phyloP scores from a whole-genome alignment of 495 filamentous ascomycete genomes.

The Xylaria flabelliformis region DNA sequence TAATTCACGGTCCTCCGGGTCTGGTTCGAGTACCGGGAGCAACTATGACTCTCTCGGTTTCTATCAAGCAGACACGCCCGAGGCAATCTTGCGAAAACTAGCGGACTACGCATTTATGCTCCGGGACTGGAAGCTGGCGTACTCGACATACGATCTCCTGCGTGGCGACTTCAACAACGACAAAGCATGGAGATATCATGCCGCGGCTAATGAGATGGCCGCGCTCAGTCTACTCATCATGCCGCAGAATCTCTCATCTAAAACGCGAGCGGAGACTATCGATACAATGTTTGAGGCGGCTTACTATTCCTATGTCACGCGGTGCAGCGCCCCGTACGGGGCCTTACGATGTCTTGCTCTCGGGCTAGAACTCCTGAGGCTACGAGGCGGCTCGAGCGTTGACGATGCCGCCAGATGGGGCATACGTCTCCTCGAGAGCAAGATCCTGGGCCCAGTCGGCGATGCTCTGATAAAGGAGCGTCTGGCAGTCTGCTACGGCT shows the following conservation, averaged over 20 bases:
- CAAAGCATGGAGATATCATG: conserved; percentile 96
- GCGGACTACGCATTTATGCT: conserved; percentile 97
- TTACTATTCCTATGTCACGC: conserved; percentile 87
- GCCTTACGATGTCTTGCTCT: conserved; percentile 78
- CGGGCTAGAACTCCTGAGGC: conserved; percentile 78
- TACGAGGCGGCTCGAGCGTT: conserved; percentile 76
- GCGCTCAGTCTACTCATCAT: conserved; percentile 81
- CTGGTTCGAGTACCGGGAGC: conserved; percentile 47
- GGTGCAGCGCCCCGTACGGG: conserved; percentile 75
- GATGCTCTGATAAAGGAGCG: conserved; percentile 84
- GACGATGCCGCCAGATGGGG: conserved; percentile 91
- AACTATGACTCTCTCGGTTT: conserved; percentile 87
- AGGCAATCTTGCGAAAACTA: conserved; percentile 90
- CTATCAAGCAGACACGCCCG: conserved; percentile 81
- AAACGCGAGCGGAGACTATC: conserved; percentile 75
- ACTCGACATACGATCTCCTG: conserved; percentile 88
- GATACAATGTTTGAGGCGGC: conserved; percentile 87
- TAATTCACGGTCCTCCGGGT: conserved; percentile 53
- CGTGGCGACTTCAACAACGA: conserved; percentile 88
- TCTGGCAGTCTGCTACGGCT: conserved; percentile 80
- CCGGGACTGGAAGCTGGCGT: conserved; percentile 90
- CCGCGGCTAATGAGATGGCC: conserved; percentile 90
- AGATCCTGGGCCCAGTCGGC: conserved; percentile 73
- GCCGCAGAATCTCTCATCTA: conserved; percentile 71
- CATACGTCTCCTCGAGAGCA: conserved; percentile 76